phyloP scores from a whole-genome alignment of 257 asterid genomes.

The Striga asiatica region DNA sequence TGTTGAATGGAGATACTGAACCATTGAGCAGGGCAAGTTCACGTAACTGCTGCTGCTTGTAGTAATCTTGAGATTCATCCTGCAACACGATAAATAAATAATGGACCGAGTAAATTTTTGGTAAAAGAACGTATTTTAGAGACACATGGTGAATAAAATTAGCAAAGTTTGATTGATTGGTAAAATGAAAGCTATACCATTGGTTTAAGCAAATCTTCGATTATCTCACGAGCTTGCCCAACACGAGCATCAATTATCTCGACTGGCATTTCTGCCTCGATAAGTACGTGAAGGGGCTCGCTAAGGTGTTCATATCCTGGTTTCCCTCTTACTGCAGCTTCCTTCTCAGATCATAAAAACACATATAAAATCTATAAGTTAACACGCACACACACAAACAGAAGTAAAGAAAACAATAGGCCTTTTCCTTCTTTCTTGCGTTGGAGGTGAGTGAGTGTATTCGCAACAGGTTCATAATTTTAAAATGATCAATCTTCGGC shows the following conservation, averaged over 20 bases:
- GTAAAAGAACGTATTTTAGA: no score
- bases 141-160: no score
- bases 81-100: slow-evolving; percentile 19
- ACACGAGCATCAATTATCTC: slow-evolving; percentile 88
- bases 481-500: no score
- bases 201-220: slow-evolving; percentile 88
- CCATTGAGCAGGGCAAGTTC: slow-evolving; percentile 65
- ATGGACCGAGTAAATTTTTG: no score
- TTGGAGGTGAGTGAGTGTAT: no score
- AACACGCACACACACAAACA: not conserved
- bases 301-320: slow-evolving; percentile 95
- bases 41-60: slow-evolving; percentile 59
- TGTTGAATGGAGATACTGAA: slow-evolving; percentile 57
- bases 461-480: no score
- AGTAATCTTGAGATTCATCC: slow-evolving; percentile 64
- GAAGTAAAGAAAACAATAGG: no score
- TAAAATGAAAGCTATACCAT: slow-evolving; percentile 48
- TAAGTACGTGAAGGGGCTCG: slow-evolving; percentile 88
- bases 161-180: no score
- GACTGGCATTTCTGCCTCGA: slow-evolving; percentile 94
- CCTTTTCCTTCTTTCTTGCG: not conserved
- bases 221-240: slow-evolving; percentile 83
- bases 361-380: not conserved
- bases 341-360: slow-evolving; percentile 32
- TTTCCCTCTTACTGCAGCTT: slow-evolving; percentile 96